Evolutionary conservation across 106 monocot species (phyloP), one percentile per base, ranked within the genome.

Genomic region (Dioscorea zingiberensis): DNA sequence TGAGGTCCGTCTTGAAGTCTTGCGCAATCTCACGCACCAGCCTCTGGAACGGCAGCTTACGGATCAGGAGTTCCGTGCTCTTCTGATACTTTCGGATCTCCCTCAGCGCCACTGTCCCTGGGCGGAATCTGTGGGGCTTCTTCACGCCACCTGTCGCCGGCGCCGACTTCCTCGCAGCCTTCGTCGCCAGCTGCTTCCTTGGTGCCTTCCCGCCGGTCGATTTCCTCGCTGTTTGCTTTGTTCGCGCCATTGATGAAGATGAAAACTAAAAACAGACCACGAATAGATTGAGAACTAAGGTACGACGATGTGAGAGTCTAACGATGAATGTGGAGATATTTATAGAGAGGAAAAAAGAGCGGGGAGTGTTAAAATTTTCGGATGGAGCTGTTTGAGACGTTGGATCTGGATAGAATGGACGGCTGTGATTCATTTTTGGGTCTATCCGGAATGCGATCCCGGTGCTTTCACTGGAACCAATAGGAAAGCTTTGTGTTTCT

Each of bases 61-160:
- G 51, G 51, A 51, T 51, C 4, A 51, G 51, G 13, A 51, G 14
- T 13, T 51, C 51, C 13, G 51, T 51, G 51, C 51, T 51, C 13
- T 51, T 51, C 51, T 51, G 51, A 13, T 51, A 51, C 51, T 51
- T 51, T 16, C 51, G 51, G 51, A 51, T 51, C 51, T 51, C 51
- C 18, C 51, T 16, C 18, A 51, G 51, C 2, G 51, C 51, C 51
- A 51, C 51, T 4, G 51, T 51, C 15, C 51, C 51, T 4, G 51
- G 51, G 7, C 51, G 51, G 51, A 51, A 51, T 2, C 51, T 16
- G 4, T 51, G 51, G 51, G 51, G 51, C 14, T 51, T 51, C 13
- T 51, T 51, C 51, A 51, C 51, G 18, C 51, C 51, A 13, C 51
- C 51, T 18, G 51, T 51, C 13, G 51, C 51, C 13, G 51, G 51